Conservation (phyloP, 768 basidiomycete genomes). For the Macrolepiota fuliginosa region DNA sequence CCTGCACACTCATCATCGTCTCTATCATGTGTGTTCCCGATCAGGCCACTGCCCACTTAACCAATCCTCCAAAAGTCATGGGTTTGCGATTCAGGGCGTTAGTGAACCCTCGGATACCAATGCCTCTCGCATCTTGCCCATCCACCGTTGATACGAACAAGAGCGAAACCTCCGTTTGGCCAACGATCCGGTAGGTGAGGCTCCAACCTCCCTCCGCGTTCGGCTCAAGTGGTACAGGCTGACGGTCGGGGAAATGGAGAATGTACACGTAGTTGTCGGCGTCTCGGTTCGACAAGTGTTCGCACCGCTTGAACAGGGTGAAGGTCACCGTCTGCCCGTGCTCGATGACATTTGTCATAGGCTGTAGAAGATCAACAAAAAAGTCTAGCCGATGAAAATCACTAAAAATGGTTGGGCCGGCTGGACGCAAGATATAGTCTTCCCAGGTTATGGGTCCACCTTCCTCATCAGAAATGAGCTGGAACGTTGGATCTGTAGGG, state of each 20-base stretch:
- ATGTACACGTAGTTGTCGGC: conserved; percentile 41
- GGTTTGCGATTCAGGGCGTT: conserved; percentile 32
- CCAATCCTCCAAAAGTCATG: conserved; percentile 37
- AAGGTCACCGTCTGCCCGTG: conserved; percentile 36
- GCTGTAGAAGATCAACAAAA: conserved; percentile 31
- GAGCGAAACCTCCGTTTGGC: conserved; percentile 31
- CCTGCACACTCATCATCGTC: not conserved
- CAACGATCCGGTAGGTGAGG: conserved; percentile 32
- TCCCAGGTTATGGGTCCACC: conserved; percentile 40
- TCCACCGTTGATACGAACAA: conserved; percentile 33
- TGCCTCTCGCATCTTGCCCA: conserved; percentile 36
- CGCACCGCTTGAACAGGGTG: conserved; percentile 41
- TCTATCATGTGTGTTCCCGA: not conserved
- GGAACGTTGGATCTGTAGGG: conserved; percentile 41
- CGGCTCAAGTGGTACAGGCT: conserved; percentile 31
- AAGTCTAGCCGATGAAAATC: conserved; percentile 35
- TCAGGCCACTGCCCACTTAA: conserved; percentile 30
- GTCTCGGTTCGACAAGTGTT: conserved; percentile 42
- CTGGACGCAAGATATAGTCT: conserved; percentile 41
- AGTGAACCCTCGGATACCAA: conserved; percentile 30
- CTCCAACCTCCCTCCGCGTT: conserved; percentile 41
- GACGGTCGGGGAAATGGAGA: conserved; percentile 29
- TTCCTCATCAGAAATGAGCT: conserved; percentile 35
- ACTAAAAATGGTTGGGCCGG: conserved; percentile 32
- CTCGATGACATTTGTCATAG: conserved; percentile 28